Evolutionary conservation across 441 rosid genomes (phyloP).

Genomic region (Bruguiera hainesii): DNA sequence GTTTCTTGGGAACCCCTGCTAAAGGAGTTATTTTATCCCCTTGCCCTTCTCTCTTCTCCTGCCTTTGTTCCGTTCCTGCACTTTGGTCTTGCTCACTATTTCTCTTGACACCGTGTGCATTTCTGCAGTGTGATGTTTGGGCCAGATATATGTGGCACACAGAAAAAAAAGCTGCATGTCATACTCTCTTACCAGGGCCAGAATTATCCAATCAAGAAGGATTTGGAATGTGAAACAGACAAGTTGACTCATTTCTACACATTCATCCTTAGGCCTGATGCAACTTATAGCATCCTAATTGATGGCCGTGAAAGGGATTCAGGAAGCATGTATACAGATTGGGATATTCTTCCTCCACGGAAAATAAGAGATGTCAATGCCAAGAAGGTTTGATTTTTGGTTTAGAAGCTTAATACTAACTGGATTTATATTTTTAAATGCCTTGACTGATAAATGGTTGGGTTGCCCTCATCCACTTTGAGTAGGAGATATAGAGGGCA

Average conservation of each 20-base stretch:
- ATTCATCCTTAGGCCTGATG: constrained; percentile 89
- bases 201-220: constrained; percentile 86
- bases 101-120: constrained; percentile 3
- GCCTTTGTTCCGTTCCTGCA: background rate
- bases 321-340: constrained; percentile 90
- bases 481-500: background rate
- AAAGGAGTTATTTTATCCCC: background rate
- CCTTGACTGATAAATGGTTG: background rate
- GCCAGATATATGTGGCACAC: constrained; percentile 92
- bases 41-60: background rate
- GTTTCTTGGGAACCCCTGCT: background rate
- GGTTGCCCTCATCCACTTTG: background rate
- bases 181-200: constrained; percentile 93
- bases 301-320: constrained; percentile 89
- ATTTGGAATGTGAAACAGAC: constrained; percentile 90
- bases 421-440: background rate
- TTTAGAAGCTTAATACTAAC: background rate
- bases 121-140: constrained; percentile 90
- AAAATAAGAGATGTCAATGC: constrained; percentile 66
- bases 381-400: constrained; percentile 49
- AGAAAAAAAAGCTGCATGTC: constrained; percentile 84
- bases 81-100: background rate
- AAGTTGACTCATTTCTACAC: constrained; percentile 93
- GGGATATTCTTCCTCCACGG: constrained; percentile 95
- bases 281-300: constrained; percentile 73